These are phyloP conservation scores for Limnanthes douglasii DNA, from an alignment of 345 rosid genomes.

Conservation along the genomic window DNA sequence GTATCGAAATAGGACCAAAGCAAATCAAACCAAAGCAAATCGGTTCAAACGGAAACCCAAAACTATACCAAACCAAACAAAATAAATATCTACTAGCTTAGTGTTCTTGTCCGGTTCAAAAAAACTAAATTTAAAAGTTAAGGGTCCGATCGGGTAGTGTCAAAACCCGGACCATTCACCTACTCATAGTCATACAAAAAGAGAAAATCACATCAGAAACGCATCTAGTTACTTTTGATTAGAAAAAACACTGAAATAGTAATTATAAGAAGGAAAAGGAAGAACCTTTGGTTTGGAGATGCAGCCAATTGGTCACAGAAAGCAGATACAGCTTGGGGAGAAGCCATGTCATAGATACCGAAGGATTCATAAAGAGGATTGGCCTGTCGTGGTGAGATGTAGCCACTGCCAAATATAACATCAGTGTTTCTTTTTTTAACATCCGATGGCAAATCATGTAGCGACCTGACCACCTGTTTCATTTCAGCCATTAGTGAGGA, in stretches of 20 bases:
- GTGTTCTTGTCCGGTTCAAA: too few species aligned
- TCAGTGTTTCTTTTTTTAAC: slow-evolving; percentile 39
- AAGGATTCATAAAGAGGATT: slow-evolving; percentile 82
- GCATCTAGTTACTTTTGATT: too few species aligned
- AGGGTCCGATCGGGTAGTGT: too few species aligned
- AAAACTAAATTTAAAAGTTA: too few species aligned
- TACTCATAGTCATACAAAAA: too few species aligned
- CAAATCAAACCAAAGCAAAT: too few species aligned
- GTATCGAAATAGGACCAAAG: too few species aligned
- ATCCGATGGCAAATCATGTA: slow-evolving; percentile 54
- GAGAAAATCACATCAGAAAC: background rate
- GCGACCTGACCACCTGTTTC: slow-evolving; percentile 44
- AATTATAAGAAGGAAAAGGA: too few species aligned
- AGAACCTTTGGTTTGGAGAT: slow-evolving; percentile 49
- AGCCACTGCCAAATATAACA: slow-evolving; percentile 65
- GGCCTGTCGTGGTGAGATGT: slow-evolving; percentile 26
- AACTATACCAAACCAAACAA: too few species aligned
- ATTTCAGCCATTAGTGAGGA: slow-evolving; percentile 35
- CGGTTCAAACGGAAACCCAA: too few species aligned
- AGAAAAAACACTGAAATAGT: background rate
- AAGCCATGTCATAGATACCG: slow-evolving; percentile 61
- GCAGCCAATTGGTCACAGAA: slow-evolving; percentile 65
- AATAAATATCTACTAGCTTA: too few species aligned
- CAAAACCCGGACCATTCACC: too few species aligned
- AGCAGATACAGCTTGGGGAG: slow-evolving; percentile 33